Conservation (phyloP, 2,329 filamentous ascomycete species). For the Knufia petricola region DNA sequence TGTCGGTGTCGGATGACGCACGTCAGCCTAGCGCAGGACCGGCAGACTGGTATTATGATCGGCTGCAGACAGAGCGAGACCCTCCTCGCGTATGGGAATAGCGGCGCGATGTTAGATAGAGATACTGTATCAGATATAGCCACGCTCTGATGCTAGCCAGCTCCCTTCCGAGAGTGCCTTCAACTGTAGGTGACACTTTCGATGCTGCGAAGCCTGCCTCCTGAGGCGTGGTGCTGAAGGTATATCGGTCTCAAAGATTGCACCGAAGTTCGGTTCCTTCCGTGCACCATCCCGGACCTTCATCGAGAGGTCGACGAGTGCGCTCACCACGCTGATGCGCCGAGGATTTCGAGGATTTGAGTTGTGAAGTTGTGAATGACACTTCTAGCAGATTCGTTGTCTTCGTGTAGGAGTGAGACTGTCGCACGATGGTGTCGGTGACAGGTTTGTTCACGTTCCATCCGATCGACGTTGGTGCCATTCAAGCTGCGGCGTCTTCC, state of each 20-base stretch:
- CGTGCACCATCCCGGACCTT: slow-evolving; percentile 2
- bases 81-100: slow-evolving; percentile 1
- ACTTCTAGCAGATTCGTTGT: slow-evolving; percentile 4
- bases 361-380: slow-evolving; percentile 1
- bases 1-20: slow-evolving; percentile 1
- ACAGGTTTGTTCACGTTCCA: slow-evolving; percentile 2
- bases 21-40: slow-evolving; percentile 1
- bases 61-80: slow-evolving; percentile 3
- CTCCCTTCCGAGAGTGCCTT: slow-evolving; percentile 1
- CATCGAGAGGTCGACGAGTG: slow-evolving; percentile 3
- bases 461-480: neutral
- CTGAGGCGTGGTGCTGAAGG: slow-evolving; percentile 3
- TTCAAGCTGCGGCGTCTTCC: slow-evolving; percentile 1
- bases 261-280: slow-evolving; percentile 1
- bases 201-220: neutral
- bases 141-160: slow-evolving; percentile 2
- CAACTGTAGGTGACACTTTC: slow-evolving; percentile 3
- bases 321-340: slow-evolving; percentile 1
- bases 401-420: slow-evolving; percentile 1
- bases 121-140: slow-evolving; percentile 2
- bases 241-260: slow-evolving; percentile 2
- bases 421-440: slow-evolving; percentile 2
- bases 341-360: slow-evolving; percentile 2
- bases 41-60: slow-evolving; percentile 1
- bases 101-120: slow-evolving; percentile 3